Evolutionary conservation across 2,329 filamentous ascomycete species (phyloP).

Genomic region (Penicillium decumbens): DNA sequence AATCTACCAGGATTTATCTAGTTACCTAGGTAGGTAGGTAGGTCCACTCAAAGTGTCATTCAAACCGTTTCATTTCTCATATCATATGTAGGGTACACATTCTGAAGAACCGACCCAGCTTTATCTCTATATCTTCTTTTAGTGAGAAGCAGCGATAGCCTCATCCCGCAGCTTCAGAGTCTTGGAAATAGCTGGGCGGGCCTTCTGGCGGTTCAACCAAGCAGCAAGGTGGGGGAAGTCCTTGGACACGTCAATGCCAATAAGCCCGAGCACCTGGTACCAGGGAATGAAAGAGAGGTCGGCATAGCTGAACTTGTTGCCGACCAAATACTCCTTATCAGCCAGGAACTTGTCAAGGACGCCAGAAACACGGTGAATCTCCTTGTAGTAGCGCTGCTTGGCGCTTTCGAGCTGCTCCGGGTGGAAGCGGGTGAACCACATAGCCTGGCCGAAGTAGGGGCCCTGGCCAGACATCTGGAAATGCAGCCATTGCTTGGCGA

Average conservation of each 20-base stretch:
- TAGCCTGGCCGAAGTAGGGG: slow-evolving; percentile 48
- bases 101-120: neutral
- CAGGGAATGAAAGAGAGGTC: slow-evolving; percentile 43
- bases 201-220: slow-evolving; percentile 30
- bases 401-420: slow-evolving; percentile 43
- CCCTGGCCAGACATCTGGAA: slow-evolving; percentile 48
- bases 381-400: slow-evolving; percentile 44
- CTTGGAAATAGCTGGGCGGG: slow-evolving; percentile 26
- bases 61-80: neutral
- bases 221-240: slow-evolving; percentile 28
- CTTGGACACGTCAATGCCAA: slow-evolving; percentile 26
- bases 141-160: slow-evolving; percentile 3
- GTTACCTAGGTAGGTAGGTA: too few species aligned
- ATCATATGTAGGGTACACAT: neutral
- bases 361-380: slow-evolving; percentile 42
- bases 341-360: slow-evolving; percentile 43
- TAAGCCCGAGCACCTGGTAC: slow-evolving; percentile 15
- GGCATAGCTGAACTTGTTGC: slow-evolving; percentile 41
- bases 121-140: neutral
- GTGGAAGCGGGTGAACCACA: slow-evolving; percentile 44
- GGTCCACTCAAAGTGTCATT: neutral
- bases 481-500: slow-evolving; percentile 44
- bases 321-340: slow-evolving; percentile 41
- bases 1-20: too few species aligned
- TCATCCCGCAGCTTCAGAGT: slow-evolving; percentile 16